phyloP scores from a whole-genome alignment of 768 basidiomycete genomes.

The Kwoniella pini region DNA sequence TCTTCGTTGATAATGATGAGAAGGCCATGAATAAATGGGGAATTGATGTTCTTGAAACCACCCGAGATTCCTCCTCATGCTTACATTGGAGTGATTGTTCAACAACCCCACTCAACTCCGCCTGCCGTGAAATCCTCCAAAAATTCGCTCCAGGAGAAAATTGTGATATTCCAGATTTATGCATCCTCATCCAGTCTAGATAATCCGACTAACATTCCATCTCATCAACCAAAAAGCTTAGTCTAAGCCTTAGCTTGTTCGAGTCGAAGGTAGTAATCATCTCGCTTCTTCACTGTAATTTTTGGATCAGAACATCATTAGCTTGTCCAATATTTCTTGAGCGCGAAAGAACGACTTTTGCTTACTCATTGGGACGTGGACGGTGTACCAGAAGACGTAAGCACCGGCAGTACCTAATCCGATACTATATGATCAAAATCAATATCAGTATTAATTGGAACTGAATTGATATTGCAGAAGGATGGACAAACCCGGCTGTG shows the following conservation, averaged over 20 bases:
- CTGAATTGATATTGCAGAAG: background rate
- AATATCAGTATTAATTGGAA: background rate
- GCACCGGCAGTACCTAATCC: slow-evolving; percentile 27
- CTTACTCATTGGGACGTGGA: slow-evolving; percentile 28
- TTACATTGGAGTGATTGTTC: too few relatives aligned
- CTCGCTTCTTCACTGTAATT: slow-evolving; percentile 24
- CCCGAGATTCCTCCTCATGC: too few relatives aligned
- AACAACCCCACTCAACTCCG: too few relatives aligned
- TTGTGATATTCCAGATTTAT: slow-evolving; percentile 16
- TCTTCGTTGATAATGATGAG: background rate
- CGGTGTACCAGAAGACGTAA: slow-evolving; percentile 31
- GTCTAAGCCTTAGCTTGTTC: slow-evolving; percentile 19
- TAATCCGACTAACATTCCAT: background rate
- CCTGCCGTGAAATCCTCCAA: background rate
- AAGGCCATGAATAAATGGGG: too few relatives aligned
- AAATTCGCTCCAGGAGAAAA: background rate
- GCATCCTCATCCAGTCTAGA: slow-evolving; percentile 3
- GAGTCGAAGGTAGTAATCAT: slow-evolving; percentile 26
- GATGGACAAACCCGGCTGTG: slow-evolving; percentile 18
- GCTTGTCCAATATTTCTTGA: background rate
- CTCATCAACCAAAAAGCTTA: background rate
- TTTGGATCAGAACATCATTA: background rate
- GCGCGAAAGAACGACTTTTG: too few relatives aligned
- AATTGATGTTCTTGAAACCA: too few relatives aligned
- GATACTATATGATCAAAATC: slow-evolving; percentile 5